A percentile compares a stretch with the other conserved stretches of the same genome.
phyloP scores from a whole-genome alignment of 192 early-diverging fungal species.

The Rhizophagus prolifer region DNA sequence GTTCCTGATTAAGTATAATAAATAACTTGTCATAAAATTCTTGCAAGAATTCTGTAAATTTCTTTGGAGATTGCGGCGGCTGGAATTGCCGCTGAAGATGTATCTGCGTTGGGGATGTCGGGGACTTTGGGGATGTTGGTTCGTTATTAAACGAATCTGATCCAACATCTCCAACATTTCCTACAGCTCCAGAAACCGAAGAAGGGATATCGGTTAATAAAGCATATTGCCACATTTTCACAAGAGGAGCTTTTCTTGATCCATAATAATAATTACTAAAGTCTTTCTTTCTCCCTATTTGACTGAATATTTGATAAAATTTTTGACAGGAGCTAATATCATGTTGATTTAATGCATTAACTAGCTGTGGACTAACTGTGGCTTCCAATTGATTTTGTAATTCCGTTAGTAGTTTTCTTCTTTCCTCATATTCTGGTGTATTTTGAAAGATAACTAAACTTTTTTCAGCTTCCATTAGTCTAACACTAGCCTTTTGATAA shows the following conservation, averaged over 20 bases:
- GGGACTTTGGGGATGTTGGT: neutral
- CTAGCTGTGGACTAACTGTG: constrained; percentile 47
- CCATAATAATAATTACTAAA: constrained; percentile 64
- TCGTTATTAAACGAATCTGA: neutral
- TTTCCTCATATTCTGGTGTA: constrained; percentile 68
- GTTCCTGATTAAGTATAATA: constrained; percentile 54
- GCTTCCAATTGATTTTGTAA: constrained; percentile 63
- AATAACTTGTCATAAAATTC: constrained; percentile 57
- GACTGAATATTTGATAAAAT: constrained; percentile 55
- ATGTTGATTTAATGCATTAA: constrained; percentile 55
- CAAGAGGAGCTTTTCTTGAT: constrained; percentile 41
- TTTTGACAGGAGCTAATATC: constrained; percentile 55
- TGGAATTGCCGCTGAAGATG: neutral
- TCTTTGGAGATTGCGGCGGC: constrained; percentile 20
- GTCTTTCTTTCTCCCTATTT: constrained; percentile 55
- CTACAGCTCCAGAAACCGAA: neutral
- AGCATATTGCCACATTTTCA: constrained; percentile 49
- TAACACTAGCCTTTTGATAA: constrained; percentile 56
- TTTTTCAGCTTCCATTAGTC: constrained; percentile 66
- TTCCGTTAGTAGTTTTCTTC: constrained; percentile 49
- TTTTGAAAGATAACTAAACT: constrained; percentile 60
- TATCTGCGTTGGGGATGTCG: too few relatives aligned
- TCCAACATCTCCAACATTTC: neutral
- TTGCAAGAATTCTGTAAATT: constrained; percentile 41
- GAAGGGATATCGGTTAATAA: constrained; percentile 4